Base-by-base conservation (phyloP, 2,329 filamentous ascomycete genomes). In the Calonectria pseudoturangicola region DNA sequence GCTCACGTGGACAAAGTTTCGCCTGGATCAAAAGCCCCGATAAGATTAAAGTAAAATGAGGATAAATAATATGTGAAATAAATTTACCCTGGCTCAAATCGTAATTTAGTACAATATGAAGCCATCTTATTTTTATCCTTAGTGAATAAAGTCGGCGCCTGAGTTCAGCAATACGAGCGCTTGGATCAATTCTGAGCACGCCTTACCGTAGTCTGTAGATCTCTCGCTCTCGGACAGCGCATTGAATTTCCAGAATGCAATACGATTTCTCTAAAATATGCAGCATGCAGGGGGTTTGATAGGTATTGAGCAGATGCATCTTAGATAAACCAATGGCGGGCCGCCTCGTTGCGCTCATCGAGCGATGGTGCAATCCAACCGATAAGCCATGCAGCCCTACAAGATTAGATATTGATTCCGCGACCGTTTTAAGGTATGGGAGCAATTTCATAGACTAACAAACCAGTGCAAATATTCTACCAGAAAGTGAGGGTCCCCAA, bases 301-400 rank as follows among this genome's bases (percentile, higher is more conserved):
- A 39, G 39, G 33, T 12, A n/a, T 25, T 27, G 12, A n/a, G 16
- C 8, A 25, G 2, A 21, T 36, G 9, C 21, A 41, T 58, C n/a
- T 39, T 5, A 7, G n/a, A 16, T 27, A 33, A 21, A 21, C n/a
- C 12, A 21, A 58, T 41, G 33, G 30, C 16, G 33, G 33, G 30
- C 16, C 12, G 21, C n/a, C 25, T 33, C n/a, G 25, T 58, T 36
- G 36, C 36, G 30, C 54, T 16, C n/a, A 41, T 30, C 18, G 18
- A 16, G n/a, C 10, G 54, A 12, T 36, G 7, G 33, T 33, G 21
- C n/a, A 39, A 58, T 58, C 30, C 21, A 33, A n/a, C 33, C 54
- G 33, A 58, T 58, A 58, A 41, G 54, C 54, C 33, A 21, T 58
- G 54, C 33, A 58, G 30, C 54, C 54, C 33, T 58, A 39, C 54